Conservation (phyloP, 1,139 yeast genomes). For the Pichia sp. region DNA sequence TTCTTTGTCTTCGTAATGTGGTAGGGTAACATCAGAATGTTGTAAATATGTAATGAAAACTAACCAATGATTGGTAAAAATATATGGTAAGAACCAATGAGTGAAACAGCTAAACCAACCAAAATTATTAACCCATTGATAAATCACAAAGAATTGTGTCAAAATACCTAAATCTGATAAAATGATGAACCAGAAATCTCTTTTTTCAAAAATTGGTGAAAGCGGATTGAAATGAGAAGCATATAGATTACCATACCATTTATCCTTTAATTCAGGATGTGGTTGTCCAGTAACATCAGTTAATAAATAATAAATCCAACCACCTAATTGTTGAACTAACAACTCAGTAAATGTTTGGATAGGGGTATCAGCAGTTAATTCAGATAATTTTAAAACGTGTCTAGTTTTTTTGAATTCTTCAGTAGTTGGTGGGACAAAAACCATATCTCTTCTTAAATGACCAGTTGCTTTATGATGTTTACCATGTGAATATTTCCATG, state of each 20-base stretch:
- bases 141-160: slow-evolving; percentile 35
- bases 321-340: slow-evolving; percentile 48
- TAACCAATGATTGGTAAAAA: slow-evolving; percentile 58
- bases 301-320: slow-evolving; percentile 43
- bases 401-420: slow-evolving; percentile 35
- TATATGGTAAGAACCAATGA: slow-evolving; percentile 51
- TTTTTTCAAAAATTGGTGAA: slow-evolving; percentile 48
- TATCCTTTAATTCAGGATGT: slow-evolving; percentile 28
- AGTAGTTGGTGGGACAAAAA: slow-evolving; percentile 50
- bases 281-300: slow-evolving; percentile 52
- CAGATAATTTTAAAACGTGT: slow-evolving; percentile 33
- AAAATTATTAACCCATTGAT: slow-evolving; percentile 42
- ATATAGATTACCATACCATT: slow-evolving; percentile 27
- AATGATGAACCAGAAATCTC: slow-evolving; percentile 49
- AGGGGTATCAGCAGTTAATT: slow-evolving; percentile 51
- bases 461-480: slow-evolving; percentile 64
- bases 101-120: slow-evolving; percentile 44
- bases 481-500: slow-evolving; percentile 56
- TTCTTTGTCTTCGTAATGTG: slow-evolving; percentile 50
- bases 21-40: slow-evolving; percentile 53
- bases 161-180: slow-evolving; percentile 50
- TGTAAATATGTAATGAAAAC: slow-evolving; percentile 57
- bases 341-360: slow-evolving; percentile 39
- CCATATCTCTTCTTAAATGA: slow-evolving; percentile 54
- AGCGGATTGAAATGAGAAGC: slow-evolving; percentile 46